Evolutionary conservation across 2,329 filamentous ascomycete genomes (phyloP).

Genomic region (Davidsoniella australis): DNA sequence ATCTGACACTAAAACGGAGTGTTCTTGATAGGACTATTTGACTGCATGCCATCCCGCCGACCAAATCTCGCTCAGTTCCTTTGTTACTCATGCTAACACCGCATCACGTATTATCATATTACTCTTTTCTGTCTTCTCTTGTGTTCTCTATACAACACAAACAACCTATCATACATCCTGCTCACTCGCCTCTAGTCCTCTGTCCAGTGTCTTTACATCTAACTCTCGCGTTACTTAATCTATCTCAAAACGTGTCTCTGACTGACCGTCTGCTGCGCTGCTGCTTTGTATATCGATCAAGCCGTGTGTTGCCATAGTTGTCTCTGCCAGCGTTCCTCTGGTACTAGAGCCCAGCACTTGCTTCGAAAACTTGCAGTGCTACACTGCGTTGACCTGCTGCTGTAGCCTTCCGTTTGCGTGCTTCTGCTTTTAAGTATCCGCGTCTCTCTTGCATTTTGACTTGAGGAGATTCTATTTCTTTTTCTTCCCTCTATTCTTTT

Average conservation of each 20-base stretch:
- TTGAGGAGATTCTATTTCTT: background rate
- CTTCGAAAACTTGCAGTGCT: too few species aligned
- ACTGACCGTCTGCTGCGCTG: too few species aligned
- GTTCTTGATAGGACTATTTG: slow-evolving; percentile 1
- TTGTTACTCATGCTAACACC: too few species aligned
- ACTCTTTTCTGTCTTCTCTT: too few species aligned
- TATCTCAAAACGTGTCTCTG: too few species aligned
- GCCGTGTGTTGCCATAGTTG: background rate
- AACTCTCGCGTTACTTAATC: too few species aligned
- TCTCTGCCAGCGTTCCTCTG: background rate
- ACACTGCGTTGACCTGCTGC: background rate
- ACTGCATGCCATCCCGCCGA: background rate
- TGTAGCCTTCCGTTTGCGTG: background rate
- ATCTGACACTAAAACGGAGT: background rate
- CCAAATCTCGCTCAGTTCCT: too few species aligned
- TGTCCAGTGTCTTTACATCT: too few species aligned
- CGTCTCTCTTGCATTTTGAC: background rate
- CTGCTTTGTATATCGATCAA: background rate
- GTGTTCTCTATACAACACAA: too few species aligned
- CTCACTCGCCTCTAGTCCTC: too few species aligned
- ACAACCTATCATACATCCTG: too few species aligned
- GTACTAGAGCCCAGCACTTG: background rate
- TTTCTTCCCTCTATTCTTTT: background rate
- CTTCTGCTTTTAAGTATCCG: background rate
- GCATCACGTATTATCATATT: too few species aligned